Percentiles rank a stretch among this genome's conserved stretches.
These are phyloP conservation scores for Geotrichum carabidarum DNA, from an alignment of 1,139 yeast genomes.

Conservation along the genomic window DNA sequence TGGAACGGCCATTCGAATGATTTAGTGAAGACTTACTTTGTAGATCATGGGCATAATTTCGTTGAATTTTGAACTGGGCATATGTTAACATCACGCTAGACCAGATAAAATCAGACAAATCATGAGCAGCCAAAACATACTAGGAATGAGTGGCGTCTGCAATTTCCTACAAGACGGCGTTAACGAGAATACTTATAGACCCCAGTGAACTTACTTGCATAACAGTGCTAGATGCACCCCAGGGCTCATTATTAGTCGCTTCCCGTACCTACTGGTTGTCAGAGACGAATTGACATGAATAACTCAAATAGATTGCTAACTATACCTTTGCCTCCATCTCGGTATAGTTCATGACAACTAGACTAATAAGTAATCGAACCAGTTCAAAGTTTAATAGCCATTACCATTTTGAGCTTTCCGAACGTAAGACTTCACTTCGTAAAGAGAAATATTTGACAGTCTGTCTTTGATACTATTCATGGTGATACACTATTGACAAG, in stretches of 20 bases:
- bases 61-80: slow-evolving; percentile 39
- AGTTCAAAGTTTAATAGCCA: slow-evolving; percentile 10
- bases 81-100: not conserved
- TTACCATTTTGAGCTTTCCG: slow-evolving; percentile 89
- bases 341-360: slow-evolving; percentile 80
- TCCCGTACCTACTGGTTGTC: slow-evolving; percentile 49
- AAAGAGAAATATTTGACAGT: slow-evolving; percentile 74
- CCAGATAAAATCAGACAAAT: not conserved
- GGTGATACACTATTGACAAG: not conserved
- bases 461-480: slow-evolving; percentile 69
- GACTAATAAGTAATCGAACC: not conserved
- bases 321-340: slow-evolving; percentile 89
- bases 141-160: slow-evolving; percentile 92
- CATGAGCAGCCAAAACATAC: slow-evolving; percentile 26
- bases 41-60: slow-evolving; percentile 47
- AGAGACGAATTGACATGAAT: no score
- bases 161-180: slow-evolving; percentile 49
- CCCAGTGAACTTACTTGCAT: slow-evolving; percentile 48
- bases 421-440: slow-evolving; percentile 95
- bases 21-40: slow-evolving; percentile 26
- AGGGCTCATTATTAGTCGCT: slow-evolving; percentile 97
- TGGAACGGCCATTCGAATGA: not conserved
- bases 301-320: no score
- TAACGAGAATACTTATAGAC: not conserved
- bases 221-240: slow-evolving; percentile 94